A percentile compares a stretch with the other conserved stretches of the same genome.
Evolutionary conservation across 805 yeast species (phyloP).

Genomic region (Lachancea sp.): DNA sequence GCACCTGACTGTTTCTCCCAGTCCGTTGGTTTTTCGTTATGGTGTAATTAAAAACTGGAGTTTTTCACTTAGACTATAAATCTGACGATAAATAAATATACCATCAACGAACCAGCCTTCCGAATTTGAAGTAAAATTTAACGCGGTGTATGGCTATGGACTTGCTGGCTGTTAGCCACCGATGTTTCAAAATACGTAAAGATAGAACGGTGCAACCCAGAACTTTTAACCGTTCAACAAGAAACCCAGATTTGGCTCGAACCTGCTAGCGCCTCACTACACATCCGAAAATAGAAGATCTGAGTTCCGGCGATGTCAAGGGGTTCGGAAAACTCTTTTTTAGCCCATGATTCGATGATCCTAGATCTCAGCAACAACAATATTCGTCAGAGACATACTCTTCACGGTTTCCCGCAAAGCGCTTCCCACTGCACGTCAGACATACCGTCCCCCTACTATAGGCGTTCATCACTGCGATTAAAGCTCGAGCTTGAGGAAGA

Average conservation of each 20-base stretch:
- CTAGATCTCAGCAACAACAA: constrained; percentile 5
- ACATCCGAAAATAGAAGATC: too few species aligned
- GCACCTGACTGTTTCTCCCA: too few species aligned
- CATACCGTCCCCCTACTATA: background rate
- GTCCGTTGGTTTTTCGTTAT: too few species aligned
- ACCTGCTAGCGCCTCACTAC: too few species aligned
- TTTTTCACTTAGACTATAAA: too few species aligned
- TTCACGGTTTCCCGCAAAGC: background rate
- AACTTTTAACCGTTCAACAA: background rate
- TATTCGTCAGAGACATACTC: constrained; percentile 1
- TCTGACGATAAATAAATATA: too few species aligned
- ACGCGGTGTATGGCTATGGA: too few species aligned
- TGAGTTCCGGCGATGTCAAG: background rate
- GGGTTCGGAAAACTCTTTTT: constrained; percentile 2
- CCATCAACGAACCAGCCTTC: too few species aligned
- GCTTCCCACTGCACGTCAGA: background rate
- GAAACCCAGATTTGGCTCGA: too few species aligned
- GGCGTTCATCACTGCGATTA: background rate
- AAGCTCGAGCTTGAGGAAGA: constrained; percentile 1
- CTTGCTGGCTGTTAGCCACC: too few species aligned
- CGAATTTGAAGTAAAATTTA: too few species aligned
- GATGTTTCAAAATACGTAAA: background rate
- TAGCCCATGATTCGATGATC: constrained; percentile 4
- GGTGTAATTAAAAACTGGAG: too few species aligned
- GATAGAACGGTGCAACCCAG: background rate